Evolutionary conservation across 2,329 filamentous ascomycete genomes (phyloP).

Genomic region (Fusarium sp.): DNA sequence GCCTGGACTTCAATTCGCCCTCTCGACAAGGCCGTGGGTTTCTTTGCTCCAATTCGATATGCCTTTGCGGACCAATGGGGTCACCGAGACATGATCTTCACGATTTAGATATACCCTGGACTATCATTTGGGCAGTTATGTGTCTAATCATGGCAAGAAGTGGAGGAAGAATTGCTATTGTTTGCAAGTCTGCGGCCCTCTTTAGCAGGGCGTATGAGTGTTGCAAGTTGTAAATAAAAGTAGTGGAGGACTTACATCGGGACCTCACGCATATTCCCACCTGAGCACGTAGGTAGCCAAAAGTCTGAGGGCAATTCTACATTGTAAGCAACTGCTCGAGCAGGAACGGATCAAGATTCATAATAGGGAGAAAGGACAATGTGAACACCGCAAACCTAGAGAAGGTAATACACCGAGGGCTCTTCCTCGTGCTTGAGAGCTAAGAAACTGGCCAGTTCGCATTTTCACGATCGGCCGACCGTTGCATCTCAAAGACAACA

Average conservation of each 20-base stretch:
- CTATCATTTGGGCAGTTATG: neutral
- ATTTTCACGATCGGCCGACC: neutral
- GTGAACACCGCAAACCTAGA: neutral
- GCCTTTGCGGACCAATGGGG: neutral
- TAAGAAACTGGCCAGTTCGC: neutral
- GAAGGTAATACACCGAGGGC: neutral
- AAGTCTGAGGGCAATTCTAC: neutral
- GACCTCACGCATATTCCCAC: neutral
- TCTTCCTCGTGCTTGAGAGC: neutral
- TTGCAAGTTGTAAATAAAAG: neutral
- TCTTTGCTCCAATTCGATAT: neutral
- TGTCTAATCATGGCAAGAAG: neutral
- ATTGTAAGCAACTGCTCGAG: too few relatives aligned
- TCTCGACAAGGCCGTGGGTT: neutral
- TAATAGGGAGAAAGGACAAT: neutral
- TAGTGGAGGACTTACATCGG: neutral
- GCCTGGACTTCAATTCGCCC: neutral
- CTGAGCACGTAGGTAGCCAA: neutral
- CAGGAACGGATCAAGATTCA: neutral
- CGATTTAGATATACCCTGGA: neutral
- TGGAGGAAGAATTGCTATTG: neutral
- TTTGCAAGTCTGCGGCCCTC: neutral
- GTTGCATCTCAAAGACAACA: neutral
- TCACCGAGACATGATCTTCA: neutral
- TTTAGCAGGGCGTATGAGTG: neutral